phyloP scores from a whole-genome alignment of 805 yeast genomes.

The Pichia scutulata region DNA sequence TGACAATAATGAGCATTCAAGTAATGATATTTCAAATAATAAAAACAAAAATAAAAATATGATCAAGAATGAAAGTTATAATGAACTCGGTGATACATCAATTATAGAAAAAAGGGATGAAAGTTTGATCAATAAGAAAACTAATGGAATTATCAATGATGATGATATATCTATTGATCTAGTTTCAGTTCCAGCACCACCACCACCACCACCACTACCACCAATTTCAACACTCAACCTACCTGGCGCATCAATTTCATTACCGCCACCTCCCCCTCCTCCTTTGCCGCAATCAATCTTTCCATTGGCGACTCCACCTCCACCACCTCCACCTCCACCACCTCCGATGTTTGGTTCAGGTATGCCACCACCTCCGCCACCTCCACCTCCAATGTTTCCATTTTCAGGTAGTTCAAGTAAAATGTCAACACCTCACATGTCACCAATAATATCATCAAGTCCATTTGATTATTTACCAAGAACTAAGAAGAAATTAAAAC shows the following conservation, averaged over 20 bases:
- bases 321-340: slow-evolving; percentile 27
- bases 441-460: slow-evolving; percentile 23
- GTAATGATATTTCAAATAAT: background rate
- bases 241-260: slow-evolving; percentile 6
- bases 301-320: no score
- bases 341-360: slow-evolving; percentile 19
- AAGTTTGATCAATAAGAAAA: background rate
- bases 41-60: background rate
- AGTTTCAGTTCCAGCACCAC: slow-evolving; percentile 1
- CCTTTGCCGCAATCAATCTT: no score
- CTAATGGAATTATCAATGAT: background rate
- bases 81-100: background rate
- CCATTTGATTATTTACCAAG: slow-evolving; percentile 50
- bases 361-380: slow-evolving; percentile 28
- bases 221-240: slow-evolving; percentile 1
- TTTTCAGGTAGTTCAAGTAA: slow-evolving; percentile 13
- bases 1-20: background rate
- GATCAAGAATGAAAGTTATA: background rate
- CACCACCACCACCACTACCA: slow-evolving; percentile 8
- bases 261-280: slow-evolving; percentile 21
- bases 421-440: slow-evolving; percentile 5
- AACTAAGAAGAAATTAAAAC: slow-evolving; percentile 77
- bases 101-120: background rate
- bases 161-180: background rate
- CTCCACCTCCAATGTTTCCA: slow-evolving; percentile 27